These are phyloP conservation scores for Zizania palustris DNA, from an alignment of 202 grass and related monocot species.

Conservation along the genomic window DNA sequence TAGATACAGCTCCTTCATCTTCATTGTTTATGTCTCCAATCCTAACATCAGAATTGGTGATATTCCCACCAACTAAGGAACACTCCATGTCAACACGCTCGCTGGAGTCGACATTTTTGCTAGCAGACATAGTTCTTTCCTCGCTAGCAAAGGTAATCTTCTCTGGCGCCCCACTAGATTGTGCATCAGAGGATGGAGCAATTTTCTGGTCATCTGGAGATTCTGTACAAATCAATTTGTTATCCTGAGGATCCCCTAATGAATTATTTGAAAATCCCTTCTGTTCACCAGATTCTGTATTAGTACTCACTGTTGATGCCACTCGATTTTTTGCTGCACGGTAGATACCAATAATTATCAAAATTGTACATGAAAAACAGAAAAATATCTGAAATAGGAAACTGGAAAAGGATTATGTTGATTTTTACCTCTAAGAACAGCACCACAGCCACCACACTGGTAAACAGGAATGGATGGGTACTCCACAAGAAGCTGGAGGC, in stretches of 20 bases:
- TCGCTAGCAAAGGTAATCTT: neutral
- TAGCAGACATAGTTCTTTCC: neutral
- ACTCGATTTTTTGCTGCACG: constrained; percentile 57
- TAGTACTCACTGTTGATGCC: neutral
- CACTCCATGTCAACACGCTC: neutral
- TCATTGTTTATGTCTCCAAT: constrained; percentile 28
- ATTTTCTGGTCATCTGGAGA: constrained; percentile 39
- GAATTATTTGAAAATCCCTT: constrained; percentile 17
- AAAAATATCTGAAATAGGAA: neutral
- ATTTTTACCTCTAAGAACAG: constrained; percentile 68
- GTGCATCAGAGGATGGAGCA: neutral
- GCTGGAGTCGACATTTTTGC: neutral
- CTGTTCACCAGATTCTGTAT: constrained; percentile 6
- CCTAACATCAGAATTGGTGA: constrained; percentile 11
- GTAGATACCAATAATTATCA: constrained; percentile 17
- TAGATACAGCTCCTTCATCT: neutral
- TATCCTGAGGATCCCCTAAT: constrained; percentile 30
- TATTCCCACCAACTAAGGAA: constrained; percentile 16
- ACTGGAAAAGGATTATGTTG: neutral
- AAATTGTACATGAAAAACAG: neutral
- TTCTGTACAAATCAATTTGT: constrained; percentile 33
- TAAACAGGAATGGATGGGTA: constrained; percentile 76
- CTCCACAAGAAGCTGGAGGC: constrained; percentile 78
- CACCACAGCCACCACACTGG: constrained; percentile 73
- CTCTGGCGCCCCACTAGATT: neutral